phyloP scores from a whole-genome alignment of 148 eudicot genomes.

The Talinum fruticosum region DNA sequence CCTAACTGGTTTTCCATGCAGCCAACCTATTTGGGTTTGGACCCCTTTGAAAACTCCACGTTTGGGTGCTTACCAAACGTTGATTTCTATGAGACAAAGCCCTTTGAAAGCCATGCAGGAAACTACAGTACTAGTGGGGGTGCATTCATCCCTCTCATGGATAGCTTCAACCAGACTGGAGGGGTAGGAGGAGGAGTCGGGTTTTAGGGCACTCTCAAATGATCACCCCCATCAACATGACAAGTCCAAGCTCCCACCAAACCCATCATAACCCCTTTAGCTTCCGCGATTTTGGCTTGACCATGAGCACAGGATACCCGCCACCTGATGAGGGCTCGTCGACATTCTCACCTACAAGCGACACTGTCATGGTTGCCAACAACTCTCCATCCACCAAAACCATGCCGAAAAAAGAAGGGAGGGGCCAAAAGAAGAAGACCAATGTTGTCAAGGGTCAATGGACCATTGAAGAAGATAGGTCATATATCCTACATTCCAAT shows the following conservation, averaged over 20 bases:
- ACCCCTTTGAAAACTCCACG: conserved; percentile 33
- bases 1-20: conserved; percentile 30
- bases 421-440: conserved; percentile 40
- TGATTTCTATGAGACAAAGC: conserved; percentile 49
- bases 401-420: conserved; percentile 20
- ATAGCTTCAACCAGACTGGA: conserved; percentile 22
- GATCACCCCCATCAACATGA: conserved; percentile 20
- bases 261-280: conserved; percentile 14
- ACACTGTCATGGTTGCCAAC: conserved; percentile 1
- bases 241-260: conserved; percentile 13
- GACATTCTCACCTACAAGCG: conserved; percentile 32
- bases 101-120: conserved; percentile 27
- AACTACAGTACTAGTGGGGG: conserved; percentile 15
- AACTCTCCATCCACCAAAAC: conserved; percentile 12
- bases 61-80: conserved; percentile 22
- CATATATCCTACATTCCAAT: neutral
- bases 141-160: conserved; percentile 22
- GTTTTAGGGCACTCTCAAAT: conserved; percentile 28
- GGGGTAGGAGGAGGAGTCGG: conserved; percentile 12
- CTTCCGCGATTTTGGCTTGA: conserved; percentile 26
- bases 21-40: conserved; percentile 32
- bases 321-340: conserved; percentile 58
- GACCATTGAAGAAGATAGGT: conserved; percentile 96
- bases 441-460: conserved; percentile 81
- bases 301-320: conserved; percentile 22